Evolutionary conservation across 1,284 basidiomycete species (phyloP).

Genomic region (Heterobasidion occidentale): DNA sequence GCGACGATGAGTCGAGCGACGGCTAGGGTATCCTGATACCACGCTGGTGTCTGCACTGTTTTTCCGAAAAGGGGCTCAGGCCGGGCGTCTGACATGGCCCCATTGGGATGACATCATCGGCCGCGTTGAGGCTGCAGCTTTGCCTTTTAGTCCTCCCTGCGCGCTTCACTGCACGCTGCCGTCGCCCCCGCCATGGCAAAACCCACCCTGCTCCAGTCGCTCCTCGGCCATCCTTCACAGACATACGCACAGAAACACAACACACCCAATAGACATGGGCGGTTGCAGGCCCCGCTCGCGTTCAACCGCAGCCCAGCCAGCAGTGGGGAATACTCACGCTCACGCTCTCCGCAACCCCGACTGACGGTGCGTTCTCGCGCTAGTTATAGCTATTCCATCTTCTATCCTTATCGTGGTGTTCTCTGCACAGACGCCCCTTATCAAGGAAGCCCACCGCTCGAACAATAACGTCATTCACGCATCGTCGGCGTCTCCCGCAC

Average conservation of each 20-base stretch:
- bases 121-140: no score
- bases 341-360: constrained; percentile 2
- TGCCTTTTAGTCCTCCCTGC: no score
- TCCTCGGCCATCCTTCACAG: constrained; percentile 51
- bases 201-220: constrained; percentile 48
- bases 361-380: neutral
- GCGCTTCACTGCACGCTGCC: neutral
- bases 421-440: neutral
- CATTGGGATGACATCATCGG: no score
- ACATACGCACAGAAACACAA: constrained; percentile 30
- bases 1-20: no score
- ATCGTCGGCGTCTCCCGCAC: neutral
- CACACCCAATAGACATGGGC: no score
- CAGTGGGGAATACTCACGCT: neutral
- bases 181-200: constrained; percentile 32
- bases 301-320: no score
- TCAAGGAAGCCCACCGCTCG: neutral
- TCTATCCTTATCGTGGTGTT: neutral
- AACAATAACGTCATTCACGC: neutral
- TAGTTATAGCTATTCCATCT: neutral
- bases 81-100: no score
- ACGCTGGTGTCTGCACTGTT: no score
- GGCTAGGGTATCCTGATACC: no score
- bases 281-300: no score
- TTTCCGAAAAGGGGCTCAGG: no score